These are phyloP conservation scores for Dovyalis caffra DNA, from an alignment of 345 rosid genomes.

Conservation along the genomic window DNA sequence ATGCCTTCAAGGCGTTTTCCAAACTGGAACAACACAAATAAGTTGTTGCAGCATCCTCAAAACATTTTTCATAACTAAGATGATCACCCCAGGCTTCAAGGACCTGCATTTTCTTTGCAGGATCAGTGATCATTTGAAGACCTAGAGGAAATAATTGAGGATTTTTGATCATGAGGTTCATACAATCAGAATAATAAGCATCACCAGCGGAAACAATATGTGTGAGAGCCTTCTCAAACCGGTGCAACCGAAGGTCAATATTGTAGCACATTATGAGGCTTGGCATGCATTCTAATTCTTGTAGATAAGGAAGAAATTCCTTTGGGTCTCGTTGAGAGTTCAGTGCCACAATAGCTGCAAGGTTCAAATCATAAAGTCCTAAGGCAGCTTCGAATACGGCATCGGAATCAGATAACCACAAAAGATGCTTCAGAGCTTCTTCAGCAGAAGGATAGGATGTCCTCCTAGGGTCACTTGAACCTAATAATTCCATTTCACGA, in stretches of 20 bases:
- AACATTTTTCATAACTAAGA: constrained; percentile 68
- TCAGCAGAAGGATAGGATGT: constrained; percentile 77
- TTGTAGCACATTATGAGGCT: constrained; percentile 68
- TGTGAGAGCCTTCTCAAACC: constrained; percentile 85
- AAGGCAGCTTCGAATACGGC: constrained; percentile 93
- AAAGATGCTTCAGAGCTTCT: constrained; percentile 89
- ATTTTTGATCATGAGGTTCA: constrained; percentile 72
- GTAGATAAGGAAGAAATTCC: constrained; percentile 96
- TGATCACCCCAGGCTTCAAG: constrained; percentile 96
- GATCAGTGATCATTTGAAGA: constrained; percentile 65
- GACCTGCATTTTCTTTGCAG: constrained; percentile 52
- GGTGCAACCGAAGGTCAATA: constrained; percentile 73
- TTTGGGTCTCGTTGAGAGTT: constrained; percentile 95
- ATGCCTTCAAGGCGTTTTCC: constrained; percentile 85
- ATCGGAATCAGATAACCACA: constrained; percentile 93
- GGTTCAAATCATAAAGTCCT: constrained; percentile 93
- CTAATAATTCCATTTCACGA: constrained; percentile 80
- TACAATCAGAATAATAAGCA: constrained; percentile 56
- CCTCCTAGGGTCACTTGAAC: constrained; percentile 55
- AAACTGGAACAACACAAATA: constrained; percentile 72
- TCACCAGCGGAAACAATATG: constrained; percentile 85
- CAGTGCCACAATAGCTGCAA: constrained; percentile 96
- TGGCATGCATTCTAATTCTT: constrained; percentile 72
- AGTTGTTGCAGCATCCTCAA: constrained; percentile 82
- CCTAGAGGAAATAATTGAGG: constrained; percentile 83